Evolutionary conservation across 2,329 filamentous ascomycete species (phyloP), one percentile per base, ranked within the genome.

Genomic region (Colletotrichum gigasporum): DNA sequence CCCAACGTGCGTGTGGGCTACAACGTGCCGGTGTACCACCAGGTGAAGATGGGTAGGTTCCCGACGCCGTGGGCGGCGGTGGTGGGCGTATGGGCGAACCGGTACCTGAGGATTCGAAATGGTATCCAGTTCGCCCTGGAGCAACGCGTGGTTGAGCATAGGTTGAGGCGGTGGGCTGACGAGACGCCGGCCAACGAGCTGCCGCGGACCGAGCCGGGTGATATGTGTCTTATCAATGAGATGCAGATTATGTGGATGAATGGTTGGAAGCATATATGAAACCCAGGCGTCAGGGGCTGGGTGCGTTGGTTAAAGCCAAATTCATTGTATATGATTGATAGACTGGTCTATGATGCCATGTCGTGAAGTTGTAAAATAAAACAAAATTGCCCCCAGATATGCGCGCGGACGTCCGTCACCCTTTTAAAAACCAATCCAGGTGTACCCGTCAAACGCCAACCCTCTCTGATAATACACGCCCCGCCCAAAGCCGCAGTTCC

Each of bases 231-330:
- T 62, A 84, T 87, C 57, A 83, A 87, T 69, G 85, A 87, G 74
- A 87, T 86, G 83, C 85, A 87, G 70, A 83, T 88, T 67, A 79
- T 87, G 75, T 84, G 82, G 72, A 74, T 78, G 69, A 87, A 87
- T 16, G 34, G 30, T 7, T 41, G 26, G 44, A 41, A 44, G 22
- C 37, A 52, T 22, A 32, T 28, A 45, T 57, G 24, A 14, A 22
- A n/a, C 18, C 20, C 24, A 11, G 20, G 11, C 10, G 30, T 14
- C 12, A 9, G 20, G 28, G 6, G 37, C 42, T 28, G 6, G 11
- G 22, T 7, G 44, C n/a, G 35, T 18, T 37, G 4, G 26, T 56
- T 24, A 20, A 10, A 14, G 28, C 41, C 32, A 44, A 58, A 22
- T 22, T 64, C 16, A 16, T 52, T 45, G 51, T 51, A 34, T 65